These are phyloP conservation scores for Pyrenophora seminiperda DNA, from an alignment of 2,329 filamentous ascomycete genomes.

Conservation along the genomic window DNA sequence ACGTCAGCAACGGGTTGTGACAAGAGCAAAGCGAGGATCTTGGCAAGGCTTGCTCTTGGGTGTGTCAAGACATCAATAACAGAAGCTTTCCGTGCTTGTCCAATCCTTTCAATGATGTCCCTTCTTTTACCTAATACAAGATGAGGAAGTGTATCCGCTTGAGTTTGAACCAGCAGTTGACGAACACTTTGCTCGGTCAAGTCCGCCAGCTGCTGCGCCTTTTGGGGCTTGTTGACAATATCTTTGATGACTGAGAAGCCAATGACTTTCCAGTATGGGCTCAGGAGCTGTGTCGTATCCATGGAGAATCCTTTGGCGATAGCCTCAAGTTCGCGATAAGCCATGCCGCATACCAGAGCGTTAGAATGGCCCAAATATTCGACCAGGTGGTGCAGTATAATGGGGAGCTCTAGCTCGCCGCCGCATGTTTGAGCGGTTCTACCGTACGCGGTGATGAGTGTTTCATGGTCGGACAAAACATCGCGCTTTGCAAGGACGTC, in stretches of 20 bases:
- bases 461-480: conserved; percentile 73
- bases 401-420: conserved; percentile 82
- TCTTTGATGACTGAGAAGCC: conserved; percentile 84
- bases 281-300: conserved; percentile 71
- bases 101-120: conserved; percentile 81
- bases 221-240: conserved; percentile 78
- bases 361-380: conserved; percentile 88
- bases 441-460: conserved; percentile 84
- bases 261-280: conserved; percentile 86
- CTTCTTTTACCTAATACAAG: conserved; percentile 78
- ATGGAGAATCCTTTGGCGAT: conserved; percentile 69
- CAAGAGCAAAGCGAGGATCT: conserved; percentile 64
- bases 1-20: conserved; percentile 67
- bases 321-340: conserved; percentile 80
- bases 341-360: conserved; percentile 75
- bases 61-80: conserved; percentile 67
- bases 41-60: conserved; percentile 61
- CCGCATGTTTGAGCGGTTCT: conserved; percentile 75
- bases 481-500: conserved; percentile 73
- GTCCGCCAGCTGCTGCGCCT: conserved; percentile 79
- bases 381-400: conserved; percentile 80
- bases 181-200: conserved; percentile 76
- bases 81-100: conserved; percentile 65
- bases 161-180: conserved; percentile 75
- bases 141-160: conserved; percentile 82